A percentile compares a stretch with the other conserved stretches of the same genome.
phyloP scores from a whole-genome alignment of 805 yeast genomes.

The Candida corydali region DNA sequence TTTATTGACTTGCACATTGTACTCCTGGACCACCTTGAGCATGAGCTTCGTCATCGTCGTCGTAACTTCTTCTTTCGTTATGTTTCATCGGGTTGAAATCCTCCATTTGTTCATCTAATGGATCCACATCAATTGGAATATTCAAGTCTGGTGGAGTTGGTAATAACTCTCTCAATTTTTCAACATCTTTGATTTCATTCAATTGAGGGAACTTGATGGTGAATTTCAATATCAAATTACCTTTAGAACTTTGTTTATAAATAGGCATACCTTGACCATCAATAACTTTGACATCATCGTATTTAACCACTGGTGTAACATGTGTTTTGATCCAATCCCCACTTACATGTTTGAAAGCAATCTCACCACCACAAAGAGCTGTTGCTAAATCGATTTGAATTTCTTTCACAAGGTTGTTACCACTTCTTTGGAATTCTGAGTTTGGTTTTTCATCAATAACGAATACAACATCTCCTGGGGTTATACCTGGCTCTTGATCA shows the following conservation, averaged over 20 bases:
- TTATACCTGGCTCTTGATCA: constrained; percentile 91
- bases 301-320: constrained; percentile 80
- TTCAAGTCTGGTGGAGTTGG: constrained; percentile 65
- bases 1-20: constrained; percentile 91
- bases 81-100: constrained; percentile 68
- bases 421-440: constrained; percentile 77
- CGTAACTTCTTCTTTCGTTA: constrained; percentile 39
- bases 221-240: constrained; percentile 84
- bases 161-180: constrained; percentile 66
- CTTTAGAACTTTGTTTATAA: constrained; percentile 80
- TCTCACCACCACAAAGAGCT: constrained; percentile 94
- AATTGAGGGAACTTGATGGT: constrained; percentile 79
- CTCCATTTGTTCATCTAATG: constrained; percentile 75
- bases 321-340: constrained; percentile 86
- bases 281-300: constrained; percentile 75
- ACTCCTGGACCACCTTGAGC: constrained; percentile 54
- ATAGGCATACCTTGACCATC: constrained; percentile 98
- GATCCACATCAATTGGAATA: constrained; percentile 68
- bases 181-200: constrained; percentile 68
- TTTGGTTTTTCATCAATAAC: constrained; percentile 90
- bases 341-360: constrained; percentile 82
- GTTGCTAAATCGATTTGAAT: constrained; percentile 89
- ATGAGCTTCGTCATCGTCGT: constrained; percentile 46
- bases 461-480: constrained; percentile 96
- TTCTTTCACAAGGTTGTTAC: constrained; percentile 79